phyloP scores from a whole-genome alignment of 2,329 filamentous ascomycete species.

The Phaeosphaeria sp. region DNA sequence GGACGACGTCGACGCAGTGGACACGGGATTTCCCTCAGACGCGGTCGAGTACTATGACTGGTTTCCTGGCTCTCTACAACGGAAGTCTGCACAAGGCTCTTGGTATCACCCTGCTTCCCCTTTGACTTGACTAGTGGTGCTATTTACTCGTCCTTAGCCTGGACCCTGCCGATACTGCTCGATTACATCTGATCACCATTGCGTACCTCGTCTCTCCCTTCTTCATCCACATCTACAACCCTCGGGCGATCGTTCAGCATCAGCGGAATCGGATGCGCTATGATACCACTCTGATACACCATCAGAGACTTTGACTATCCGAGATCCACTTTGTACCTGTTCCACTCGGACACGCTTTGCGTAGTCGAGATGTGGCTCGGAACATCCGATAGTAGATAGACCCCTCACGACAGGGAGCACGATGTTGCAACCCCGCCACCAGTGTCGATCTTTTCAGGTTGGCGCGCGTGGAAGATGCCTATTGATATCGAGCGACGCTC shows the following conservation, averaged over 20 bases:
- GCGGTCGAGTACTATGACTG: conserved; percentile 29
- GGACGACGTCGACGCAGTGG: conserved; percentile 8
- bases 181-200: background rate
- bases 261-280: background rate
- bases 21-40: conserved; percentile 14
- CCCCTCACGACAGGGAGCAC: conserved; percentile 26
- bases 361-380: conserved; percentile 12
- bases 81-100: conserved; percentile 25
- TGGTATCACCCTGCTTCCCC: conserved; percentile 33
- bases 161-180: background rate
- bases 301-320: background rate
- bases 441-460: conserved; percentile 32
- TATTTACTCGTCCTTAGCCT: conserved; percentile 34
- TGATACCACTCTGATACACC: background rate
- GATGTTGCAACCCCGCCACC: conserved; percentile 26
- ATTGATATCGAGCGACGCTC: conserved; percentile 29
- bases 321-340: background rate
- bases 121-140: conserved; percentile 29
- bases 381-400: conserved; percentile 16
- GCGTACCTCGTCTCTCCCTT: background rate
- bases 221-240: background rate
- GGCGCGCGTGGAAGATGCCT: conserved; percentile 34
- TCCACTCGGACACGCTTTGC: background rate
- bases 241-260: background rate
- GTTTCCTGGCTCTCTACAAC: conserved; percentile 21